Percentiles rank a stretch among this genome's conserved stretches.
These are phyloP conservation scores for Chalciporus chontae DNA, from an alignment of 768 basidiomycete genomes.

Conservation along the genomic window DNA sequence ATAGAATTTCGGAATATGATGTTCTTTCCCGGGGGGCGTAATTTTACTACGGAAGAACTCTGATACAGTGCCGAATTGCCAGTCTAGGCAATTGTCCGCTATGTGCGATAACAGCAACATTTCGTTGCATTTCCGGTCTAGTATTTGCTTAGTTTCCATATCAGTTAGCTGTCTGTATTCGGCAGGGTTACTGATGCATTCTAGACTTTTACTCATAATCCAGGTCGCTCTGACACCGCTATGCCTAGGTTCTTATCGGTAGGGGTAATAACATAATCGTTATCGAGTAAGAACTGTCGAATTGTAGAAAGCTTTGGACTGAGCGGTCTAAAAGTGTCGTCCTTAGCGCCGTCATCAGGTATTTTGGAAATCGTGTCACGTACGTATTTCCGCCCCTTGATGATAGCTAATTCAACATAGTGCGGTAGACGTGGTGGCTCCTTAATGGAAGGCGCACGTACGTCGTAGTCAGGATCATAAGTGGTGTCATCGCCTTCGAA, in stretches of 20 bases:
- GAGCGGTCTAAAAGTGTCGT: slow-evolving; percentile 1
- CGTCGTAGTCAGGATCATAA: slow-evolving; percentile 17
- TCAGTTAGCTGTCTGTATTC: background rate
- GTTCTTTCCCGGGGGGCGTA: background rate
- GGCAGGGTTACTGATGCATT: background rate
- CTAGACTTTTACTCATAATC: background rate
- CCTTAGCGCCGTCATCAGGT: background rate
- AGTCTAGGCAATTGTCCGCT: background rate
- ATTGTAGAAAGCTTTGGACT: background rate
- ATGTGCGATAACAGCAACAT: background rate
- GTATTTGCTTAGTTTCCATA: background rate
- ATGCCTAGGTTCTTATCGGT: slow-evolving; percentile 6
- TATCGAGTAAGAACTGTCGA: background rate
- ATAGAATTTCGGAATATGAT: slow-evolving; percentile 5
- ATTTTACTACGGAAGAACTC: background rate
- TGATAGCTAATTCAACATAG: background rate
- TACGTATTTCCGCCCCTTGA: background rate
- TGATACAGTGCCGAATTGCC: background rate
- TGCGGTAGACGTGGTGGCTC: slow-evolving; percentile 3
- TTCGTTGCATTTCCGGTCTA: background rate
- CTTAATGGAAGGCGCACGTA: background rate
- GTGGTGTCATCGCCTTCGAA: background rate
- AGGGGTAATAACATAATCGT: background rate
- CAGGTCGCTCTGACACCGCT: slow-evolving; percentile 6
- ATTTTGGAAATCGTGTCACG: background rate